Evolutionary conservation across 495 filamentous ascomycete genomes (phyloP).

Genomic region (Venustampulla echinocandica): DNA sequence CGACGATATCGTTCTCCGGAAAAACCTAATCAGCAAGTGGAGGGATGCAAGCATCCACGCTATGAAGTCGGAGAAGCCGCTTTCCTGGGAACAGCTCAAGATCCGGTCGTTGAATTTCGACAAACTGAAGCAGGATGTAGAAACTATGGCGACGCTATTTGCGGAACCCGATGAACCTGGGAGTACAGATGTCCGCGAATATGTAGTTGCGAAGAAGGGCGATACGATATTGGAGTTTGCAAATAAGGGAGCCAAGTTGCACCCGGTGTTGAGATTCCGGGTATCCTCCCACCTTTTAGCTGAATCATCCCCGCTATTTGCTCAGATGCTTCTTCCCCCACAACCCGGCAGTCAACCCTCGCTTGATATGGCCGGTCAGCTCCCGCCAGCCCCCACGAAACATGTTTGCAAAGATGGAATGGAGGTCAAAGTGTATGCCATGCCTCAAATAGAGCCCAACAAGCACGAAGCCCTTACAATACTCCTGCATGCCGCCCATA

Average conservation of each 20-base stretch:
- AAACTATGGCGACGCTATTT: conserved; percentile 13
- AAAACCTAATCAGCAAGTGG: conserved; percentile 24
- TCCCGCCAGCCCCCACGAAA: conserved; percentile 25
- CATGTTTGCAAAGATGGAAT: conserved; percentile 26
- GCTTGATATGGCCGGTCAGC: conserved; percentile 20
- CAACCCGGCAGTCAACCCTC: conserved; percentile 1
- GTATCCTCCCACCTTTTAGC: conserved; percentile 31
- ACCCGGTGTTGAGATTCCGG: conserved; percentile 29
- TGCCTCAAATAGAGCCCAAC: conserved; percentile 33
- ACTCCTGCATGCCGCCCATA: conserved; percentile 35
- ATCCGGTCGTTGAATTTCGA: conserved; percentile 19
- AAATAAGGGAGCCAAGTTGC: conserved; percentile 20
- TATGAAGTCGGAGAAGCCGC: conserved; percentile 25
- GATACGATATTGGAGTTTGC: conserved; percentile 32
- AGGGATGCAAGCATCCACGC: conserved; percentile 26
- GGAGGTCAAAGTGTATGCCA: conserved; percentile 28
- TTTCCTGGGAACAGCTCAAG: conserved; percentile 22
- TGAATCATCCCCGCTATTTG: conserved; percentile 30
- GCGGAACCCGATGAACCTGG: conserved; percentile 1
- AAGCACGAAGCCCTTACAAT: conserved; percentile 26
- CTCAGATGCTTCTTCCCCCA: conserved; percentile 25
- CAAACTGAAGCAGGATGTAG: conserved; percentile 15
- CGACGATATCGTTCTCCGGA: conserved; percentile 21
- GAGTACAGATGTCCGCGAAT: conserved; percentile 13
- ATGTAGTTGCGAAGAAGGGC: conserved; percentile 20